These are phyloP conservation scores for Lactarius deliciosus DNA, from an alignment of 768 basidiomycete species.

Conservation along the genomic window DNA sequence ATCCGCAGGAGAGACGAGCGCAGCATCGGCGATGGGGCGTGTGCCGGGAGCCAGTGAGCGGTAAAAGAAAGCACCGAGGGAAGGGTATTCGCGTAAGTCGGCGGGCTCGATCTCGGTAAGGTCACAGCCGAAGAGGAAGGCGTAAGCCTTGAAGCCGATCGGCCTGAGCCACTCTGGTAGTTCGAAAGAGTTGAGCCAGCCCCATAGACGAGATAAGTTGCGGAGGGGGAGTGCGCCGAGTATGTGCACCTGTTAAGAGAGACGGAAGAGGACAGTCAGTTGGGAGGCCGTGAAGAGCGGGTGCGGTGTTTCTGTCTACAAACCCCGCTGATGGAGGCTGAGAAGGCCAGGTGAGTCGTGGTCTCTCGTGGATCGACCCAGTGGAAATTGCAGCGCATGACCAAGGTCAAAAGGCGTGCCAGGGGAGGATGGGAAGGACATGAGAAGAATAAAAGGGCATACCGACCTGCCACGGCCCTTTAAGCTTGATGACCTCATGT, in stretches of 20 bases:
- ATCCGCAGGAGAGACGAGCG: slow-evolving; percentile 89
- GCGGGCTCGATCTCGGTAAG: slow-evolving; percentile 82
- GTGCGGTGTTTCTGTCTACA: not conserved
- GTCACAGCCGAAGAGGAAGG: slow-evolving; percentile 90
- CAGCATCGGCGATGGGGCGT: slow-evolving; percentile 60
- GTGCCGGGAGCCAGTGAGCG: slow-evolving; percentile 77
- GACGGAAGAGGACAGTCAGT: slow-evolving; percentile 5
- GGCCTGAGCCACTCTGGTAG: slow-evolving; percentile 96
- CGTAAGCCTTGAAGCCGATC: slow-evolving; percentile 81
- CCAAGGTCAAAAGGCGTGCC: not conserved
- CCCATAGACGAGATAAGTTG: slow-evolving; percentile 96
- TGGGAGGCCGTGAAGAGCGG: not conserved
- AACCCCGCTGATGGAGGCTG: slow-evolving; percentile 2
- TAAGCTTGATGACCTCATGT: slow-evolving; percentile 72
- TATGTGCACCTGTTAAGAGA: slow-evolving; percentile 77
- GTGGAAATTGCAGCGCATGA: not conserved
- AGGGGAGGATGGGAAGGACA: not conserved
- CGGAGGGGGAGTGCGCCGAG: slow-evolving; percentile 92
- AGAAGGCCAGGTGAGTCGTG: not conserved
- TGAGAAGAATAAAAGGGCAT: not conserved
- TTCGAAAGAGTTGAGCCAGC: slow-evolving; percentile 89
- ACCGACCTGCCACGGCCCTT: slow-evolving; percentile 91
- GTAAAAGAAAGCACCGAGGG: slow-evolving; percentile 96
- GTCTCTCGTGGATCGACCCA: not conserved
- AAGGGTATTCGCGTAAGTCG: slow-evolving; percentile 77